These are phyloP conservation scores for Ophiobolus disseminans DNA, from an alignment of 2,329 filamentous ascomycete species.

Conservation along the genomic window DNA sequence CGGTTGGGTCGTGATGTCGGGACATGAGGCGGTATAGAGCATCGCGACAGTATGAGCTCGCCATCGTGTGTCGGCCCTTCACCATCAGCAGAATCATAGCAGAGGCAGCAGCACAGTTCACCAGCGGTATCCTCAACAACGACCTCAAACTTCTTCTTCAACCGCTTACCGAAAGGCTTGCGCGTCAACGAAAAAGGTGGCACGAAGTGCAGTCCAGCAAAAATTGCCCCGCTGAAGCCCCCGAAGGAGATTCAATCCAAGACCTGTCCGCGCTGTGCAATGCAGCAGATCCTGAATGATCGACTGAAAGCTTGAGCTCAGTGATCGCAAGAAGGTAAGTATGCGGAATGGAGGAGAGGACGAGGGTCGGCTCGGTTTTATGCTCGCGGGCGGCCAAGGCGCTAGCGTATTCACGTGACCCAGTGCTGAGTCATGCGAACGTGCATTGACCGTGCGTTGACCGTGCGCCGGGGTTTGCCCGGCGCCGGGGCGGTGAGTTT, in stretches of 20 bases:
- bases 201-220: constrained; percentile 29
- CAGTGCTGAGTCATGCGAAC: no score
- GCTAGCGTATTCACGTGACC: no score
- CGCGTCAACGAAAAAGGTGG: constrained; percentile 49
- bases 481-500: no score
- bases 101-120: no score
- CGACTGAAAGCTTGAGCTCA: constrained; percentile 40
- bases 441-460: no score
- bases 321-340: constrained; percentile 46
- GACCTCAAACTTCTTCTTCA: constrained; percentile 50
- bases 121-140: no score
- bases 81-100: no score
- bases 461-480: not conserved
- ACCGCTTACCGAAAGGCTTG: constrained; percentile 37
- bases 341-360: constrained; percentile 13
- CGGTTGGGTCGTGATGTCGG: no score
- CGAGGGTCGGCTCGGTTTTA: not conserved
- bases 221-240: constrained; percentile 44
- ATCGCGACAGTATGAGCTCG: no score
- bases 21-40: no score
- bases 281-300: constrained; percentile 42
- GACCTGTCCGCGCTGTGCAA: constrained; percentile 48
- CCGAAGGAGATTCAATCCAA: constrained; percentile 44
- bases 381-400: not conserved
- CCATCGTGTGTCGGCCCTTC: no score